phyloP scores from a whole-genome alignment of 1,284 basidiomycete species.

The Fomitopsis palustris region DNA sequence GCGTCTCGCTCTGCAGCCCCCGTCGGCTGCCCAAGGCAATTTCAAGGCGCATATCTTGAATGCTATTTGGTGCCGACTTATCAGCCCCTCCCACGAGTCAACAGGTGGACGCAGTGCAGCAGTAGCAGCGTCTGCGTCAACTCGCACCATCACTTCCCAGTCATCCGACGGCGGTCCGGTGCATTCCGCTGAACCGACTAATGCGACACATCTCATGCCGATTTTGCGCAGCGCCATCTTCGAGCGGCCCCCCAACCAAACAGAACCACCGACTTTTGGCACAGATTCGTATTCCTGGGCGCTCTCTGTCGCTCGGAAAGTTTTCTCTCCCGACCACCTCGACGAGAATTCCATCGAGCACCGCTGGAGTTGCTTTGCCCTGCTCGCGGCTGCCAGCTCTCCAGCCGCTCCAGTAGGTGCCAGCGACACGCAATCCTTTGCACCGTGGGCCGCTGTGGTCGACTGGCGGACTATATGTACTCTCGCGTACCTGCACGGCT shows the following conservation, averaged over 20 bases:
- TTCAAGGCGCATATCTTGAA: conserved; percentile 8
- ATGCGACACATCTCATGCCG: not conserved
- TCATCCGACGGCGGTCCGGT: no score
- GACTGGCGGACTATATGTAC: conserved; percentile 28
- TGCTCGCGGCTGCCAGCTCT: conserved; percentile 21
- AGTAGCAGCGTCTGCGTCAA: not conserved
- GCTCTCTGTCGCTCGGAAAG: conserved; percentile 5
- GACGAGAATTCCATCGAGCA: conserved; percentile 4
- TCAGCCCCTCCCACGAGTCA: not conserved
- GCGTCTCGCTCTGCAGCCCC: conserved; percentile 17
- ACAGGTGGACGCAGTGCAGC: not conserved
- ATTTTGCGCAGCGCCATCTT: not conserved
- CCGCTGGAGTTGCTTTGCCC: conserved; percentile 23
- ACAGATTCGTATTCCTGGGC: conserved; percentile 16
- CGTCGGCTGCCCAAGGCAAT: not conserved
- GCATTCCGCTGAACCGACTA: not conserved
- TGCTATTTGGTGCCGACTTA: conserved; percentile 7
- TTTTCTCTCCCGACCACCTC: conserved; percentile 12
- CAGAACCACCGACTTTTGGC: not conserved
- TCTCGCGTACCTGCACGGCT: conserved; percentile 13
- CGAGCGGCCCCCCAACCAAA: not conserved
- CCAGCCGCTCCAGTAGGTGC: conserved; percentile 5
- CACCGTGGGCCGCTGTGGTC: conserved; percentile 12
- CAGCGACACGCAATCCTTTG: not conserved
- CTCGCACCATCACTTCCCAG: not conserved